Conservation (phyloP, 2,329 filamentous ascomycete genomes). For the Corynespora cassiicola region DNA sequence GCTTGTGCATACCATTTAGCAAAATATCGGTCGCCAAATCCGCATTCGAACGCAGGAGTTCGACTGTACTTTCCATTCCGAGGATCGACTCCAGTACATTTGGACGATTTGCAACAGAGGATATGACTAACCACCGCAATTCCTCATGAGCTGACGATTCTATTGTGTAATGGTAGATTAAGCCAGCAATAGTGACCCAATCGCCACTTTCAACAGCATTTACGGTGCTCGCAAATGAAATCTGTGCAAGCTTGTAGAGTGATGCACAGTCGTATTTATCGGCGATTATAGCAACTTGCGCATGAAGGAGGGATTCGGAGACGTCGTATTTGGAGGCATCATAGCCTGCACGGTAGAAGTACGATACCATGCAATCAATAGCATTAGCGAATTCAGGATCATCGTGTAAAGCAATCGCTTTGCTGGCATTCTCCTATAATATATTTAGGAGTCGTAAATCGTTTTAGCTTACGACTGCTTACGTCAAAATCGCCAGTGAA, state of each 20-base stretch:
- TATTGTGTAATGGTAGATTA: constrained; percentile 22
- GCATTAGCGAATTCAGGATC: constrained; percentile 6
- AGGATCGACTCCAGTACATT: constrained; percentile 10
- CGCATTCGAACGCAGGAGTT: constrained; percentile 21
- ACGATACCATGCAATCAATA: constrained; percentile 8
- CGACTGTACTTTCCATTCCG: constrained; percentile 9
- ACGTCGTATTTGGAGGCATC: constrained; percentile 15
- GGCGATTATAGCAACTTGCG: constrained; percentile 23
- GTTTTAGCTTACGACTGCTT: not conserved
- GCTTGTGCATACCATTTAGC: constrained; percentile 11
- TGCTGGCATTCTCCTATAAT: constrained; percentile 4
- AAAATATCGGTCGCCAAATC: constrained; percentile 26
- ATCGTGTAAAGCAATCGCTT: constrained; percentile 4
- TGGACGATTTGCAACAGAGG: constrained; percentile 10
- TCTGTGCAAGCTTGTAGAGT: constrained; percentile 22
- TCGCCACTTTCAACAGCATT: constrained; percentile 14
- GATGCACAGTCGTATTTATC: constrained; percentile 29
- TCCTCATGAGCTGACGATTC: constrained; percentile 16
- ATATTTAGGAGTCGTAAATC: not conserved
- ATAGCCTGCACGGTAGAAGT: constrained; percentile 3
- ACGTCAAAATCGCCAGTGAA: constrained; percentile 6
- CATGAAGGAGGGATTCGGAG: constrained; percentile 23
- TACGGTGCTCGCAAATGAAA: constrained; percentile 16
- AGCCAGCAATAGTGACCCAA: constrained; percentile 22
- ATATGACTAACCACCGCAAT: constrained; percentile 14